Conservation (phyloP, 2,329 filamentous ascomycete genomes). For the Neophaeococcomyces mojaviensis region DNA sequence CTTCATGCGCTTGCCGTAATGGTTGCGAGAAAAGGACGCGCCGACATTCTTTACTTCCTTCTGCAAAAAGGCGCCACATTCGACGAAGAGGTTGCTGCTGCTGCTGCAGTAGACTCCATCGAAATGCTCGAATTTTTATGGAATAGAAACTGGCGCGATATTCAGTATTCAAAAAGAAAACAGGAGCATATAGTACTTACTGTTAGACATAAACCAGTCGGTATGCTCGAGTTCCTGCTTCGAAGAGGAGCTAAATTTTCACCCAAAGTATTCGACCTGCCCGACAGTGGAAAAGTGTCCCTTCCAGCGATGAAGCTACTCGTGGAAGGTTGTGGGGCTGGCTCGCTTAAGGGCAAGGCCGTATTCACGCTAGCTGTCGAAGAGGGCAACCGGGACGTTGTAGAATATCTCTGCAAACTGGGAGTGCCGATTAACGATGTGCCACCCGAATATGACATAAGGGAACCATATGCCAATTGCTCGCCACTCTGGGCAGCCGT, state of each 20-base stretch:
- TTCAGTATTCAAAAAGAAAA: background rate
- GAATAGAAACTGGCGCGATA: background rate
- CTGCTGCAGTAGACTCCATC: background rate
- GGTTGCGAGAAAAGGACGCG: background rate
- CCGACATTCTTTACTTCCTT: background rate
- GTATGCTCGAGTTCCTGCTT: conserved; percentile 7
- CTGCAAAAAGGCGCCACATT: background rate
- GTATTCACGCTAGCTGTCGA: conserved; percentile 4
- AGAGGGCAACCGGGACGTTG: conserved; percentile 5
- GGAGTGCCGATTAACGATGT: conserved; percentile 5
- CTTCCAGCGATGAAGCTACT: conserved; percentile 6
- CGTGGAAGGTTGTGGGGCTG: conserved; percentile 3
- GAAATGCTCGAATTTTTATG: conserved; percentile 1
- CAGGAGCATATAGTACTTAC: background rate
- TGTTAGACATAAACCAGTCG: background rate
- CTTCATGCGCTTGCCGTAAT: conserved; percentile 1
- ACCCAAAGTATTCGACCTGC: conserved; percentile 1
- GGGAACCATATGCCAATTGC: conserved; percentile 5
- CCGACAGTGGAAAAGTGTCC: conserved; percentile 4
- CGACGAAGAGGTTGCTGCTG: background rate
- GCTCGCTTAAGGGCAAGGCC: conserved; percentile 4
- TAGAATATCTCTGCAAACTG: conserved; percentile 6
- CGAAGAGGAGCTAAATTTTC: conserved; percentile 3
- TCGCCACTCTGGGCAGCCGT: conserved; percentile 5
- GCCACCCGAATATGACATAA: conserved; percentile 5